These are phyloP conservation scores for Albugo laibachii DNA, from an alignment of 352 stramenopile species.

Conservation along the genomic window DNA sequence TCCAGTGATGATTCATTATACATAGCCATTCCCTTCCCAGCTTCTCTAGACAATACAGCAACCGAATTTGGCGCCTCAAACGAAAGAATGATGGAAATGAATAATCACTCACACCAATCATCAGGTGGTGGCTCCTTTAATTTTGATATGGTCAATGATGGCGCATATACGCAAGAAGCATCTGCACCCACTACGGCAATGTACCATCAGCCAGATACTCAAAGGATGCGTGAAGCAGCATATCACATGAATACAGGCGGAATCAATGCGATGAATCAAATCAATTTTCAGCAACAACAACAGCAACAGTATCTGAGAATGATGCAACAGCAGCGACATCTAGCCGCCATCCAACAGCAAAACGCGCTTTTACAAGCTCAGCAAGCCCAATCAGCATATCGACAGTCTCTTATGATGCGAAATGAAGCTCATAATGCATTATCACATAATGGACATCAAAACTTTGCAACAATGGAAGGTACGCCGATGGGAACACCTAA, in stretches of 20 bases:
- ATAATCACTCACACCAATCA: conserved; percentile 12
- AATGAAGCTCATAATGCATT: conserved; percentile 5
- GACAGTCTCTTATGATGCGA: conserved; percentile 8
- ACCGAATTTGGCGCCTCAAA: conserved; percentile 7
- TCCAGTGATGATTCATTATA: background rate
- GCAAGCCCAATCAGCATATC: conserved; percentile 2
- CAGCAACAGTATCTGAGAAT: conserved; percentile 69
- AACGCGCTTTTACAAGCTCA: conserved; percentile 13
- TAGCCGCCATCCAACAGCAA: conserved; percentile 18
- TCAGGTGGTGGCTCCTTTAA: conserved; percentile 12
- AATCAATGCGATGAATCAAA: conserved; percentile 43
- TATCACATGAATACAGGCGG: conserved; percentile 21
- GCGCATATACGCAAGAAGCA: conserved; percentile 6
- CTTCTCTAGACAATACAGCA: conserved; percentile 34
- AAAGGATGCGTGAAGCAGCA: conserved; percentile 36
- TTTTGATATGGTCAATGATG: conserved; percentile 4
- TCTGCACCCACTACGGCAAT: conserved; percentile 8
- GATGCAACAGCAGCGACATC: conserved; percentile 19
- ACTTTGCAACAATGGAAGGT: conserved; percentile 9
- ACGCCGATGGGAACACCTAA: conserved; percentile 18
- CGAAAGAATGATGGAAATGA: conserved; percentile 5
- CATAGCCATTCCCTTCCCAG: conserved; percentile 54
- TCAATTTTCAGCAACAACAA: conserved; percentile 47
- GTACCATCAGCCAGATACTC: conserved; percentile 35
- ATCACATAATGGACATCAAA: background rate